Percentiles rank a stretch among this genome's conserved stretches.
Conservation (phyloP, 164 flowering plant species). For the Magnolia sinica region DNA sequence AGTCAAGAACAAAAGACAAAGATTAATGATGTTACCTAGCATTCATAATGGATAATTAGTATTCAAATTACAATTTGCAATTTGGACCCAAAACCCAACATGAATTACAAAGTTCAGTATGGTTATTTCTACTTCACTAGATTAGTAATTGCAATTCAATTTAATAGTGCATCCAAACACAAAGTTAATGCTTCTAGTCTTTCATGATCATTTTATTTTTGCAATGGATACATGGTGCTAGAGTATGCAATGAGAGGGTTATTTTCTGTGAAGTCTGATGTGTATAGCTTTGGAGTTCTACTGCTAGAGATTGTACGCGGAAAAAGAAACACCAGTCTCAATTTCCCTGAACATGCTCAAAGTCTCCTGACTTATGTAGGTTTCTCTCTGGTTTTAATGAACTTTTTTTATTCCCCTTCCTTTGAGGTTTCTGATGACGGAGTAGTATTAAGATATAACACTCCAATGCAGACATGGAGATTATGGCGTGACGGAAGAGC, state of each 20-base stretch:
- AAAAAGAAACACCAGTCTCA: neutral
- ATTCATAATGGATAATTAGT: too few species aligned
- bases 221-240: slow-evolving; percentile 17
- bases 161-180: too few species aligned
- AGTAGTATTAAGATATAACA: neutral
- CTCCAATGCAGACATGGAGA: slow-evolving; percentile 8
- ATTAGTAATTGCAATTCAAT: too few species aligned
- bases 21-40: too few species aligned
- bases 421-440: neutral
- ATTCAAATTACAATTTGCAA: too few species aligned
- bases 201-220: too few species aligned
- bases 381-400: too few species aligned
- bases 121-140: too few species aligned
- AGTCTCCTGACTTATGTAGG: slow-evolving; percentile 3
- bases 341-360: neutral
- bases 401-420: neutral
- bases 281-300: slow-evolving; percentile 13
- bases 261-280: slow-evolving; percentile 15
- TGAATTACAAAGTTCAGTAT: too few species aligned
- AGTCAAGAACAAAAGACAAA: too few species aligned
- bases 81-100: too few species aligned
- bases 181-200: neutral
- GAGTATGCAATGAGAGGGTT: slow-evolving; percentile 10
- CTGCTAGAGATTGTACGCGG: slow-evolving; percentile 16
- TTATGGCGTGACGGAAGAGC: slow-evolving; percentile 3